A percentile compares a stretch with the other conserved stretches of the same genome.
Evolutionary conservation across 352 stramenopile species (phyloP).

Genomic region (Pythium chondricola): DNA sequence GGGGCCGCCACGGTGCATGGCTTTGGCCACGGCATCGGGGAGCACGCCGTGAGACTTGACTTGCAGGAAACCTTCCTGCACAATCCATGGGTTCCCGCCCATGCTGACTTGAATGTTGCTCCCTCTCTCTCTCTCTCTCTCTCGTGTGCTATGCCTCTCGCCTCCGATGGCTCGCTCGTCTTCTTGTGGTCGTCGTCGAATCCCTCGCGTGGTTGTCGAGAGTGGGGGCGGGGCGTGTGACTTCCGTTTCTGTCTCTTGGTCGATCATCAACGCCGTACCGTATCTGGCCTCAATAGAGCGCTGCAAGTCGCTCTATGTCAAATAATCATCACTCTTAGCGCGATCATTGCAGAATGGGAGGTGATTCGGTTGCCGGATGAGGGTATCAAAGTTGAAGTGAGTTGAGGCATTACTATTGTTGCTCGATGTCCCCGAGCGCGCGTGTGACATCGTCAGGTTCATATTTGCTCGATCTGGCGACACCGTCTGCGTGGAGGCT

Average conservation of each 20-base stretch:
- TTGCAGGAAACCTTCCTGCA: slow-evolving; percentile 24
- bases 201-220: no score
- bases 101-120: slow-evolving; percentile 5
- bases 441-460: no score
- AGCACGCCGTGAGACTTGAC: slow-evolving; percentile 11
- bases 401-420: slow-evolving; percentile 1
- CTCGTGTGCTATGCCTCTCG: not conserved
- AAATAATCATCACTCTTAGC: not conserved
- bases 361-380: slow-evolving; percentile 1
- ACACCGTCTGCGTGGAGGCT: no score
- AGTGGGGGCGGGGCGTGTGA: slow-evolving; percentile 15
- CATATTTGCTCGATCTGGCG: no score
- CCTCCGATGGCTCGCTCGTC: not conserved
- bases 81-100: slow-evolving; percentile 25
- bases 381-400: not conserved
- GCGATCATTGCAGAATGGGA: slow-evolving; percentile 1
- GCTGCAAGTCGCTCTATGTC: no score
- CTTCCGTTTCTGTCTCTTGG: slow-evolving; percentile 17
- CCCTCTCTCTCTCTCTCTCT: not conserved
- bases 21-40: not conserved
- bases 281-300: slow-evolving; percentile 1
- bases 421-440: not conserved
- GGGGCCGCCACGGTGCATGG: slow-evolving; percentile 5
- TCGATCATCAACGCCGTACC: slow-evolving; percentile 13
- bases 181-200: slow-evolving; percentile 1